Evolutionary conservation across 768 basidiomycete species (phyloP), one percentile per base, ranked within the genome.

Genomic region (Lentinula sp.): DNA sequence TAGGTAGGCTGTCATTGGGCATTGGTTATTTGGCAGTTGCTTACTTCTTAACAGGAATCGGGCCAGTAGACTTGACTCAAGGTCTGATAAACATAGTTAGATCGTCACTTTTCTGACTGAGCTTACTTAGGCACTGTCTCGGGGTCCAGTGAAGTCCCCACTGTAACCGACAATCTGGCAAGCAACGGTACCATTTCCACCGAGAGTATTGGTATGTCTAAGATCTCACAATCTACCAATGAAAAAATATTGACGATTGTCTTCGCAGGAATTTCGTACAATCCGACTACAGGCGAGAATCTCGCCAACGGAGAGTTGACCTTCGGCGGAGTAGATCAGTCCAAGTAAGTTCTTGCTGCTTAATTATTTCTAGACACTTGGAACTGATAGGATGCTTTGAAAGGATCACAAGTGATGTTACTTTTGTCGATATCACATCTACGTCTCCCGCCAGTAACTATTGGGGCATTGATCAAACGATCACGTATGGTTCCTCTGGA

Each of bases 161-260:
- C 84, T 10, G 78, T 86, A 16, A 82, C 78, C n/a, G 80, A 85
- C 71, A 86, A 81, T 68, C 75, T 85, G 11, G 80, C 74, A 69
- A 39, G 70, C 9, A 76, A 83, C 66, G 78, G 80, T 9, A 70
- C 69, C 2, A 85, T 86, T 62, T 51, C 74, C 13, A 64, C 71
- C 11, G 70, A 82, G 63, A 74, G 75, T 3, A 72, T 85, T 59
- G 82, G 80, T 4, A 81, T 84, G 66, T 59, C 21, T 7, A 34
- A 6, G 1, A 34, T 34, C 8, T 9, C 6, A 11, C 15, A 43
- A 5, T 5, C 13, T n/a, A 9, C 8, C 46, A 18, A 18, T n/a
- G 42, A 28, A 5, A 8, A 48, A 3, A n/a, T 23, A 3, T 21
- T 48, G 11, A 48, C 21, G 21, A 48, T 9, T 18, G 1, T 80